Percentiles rank a stretch among this genome's conserved stretches.
These are phyloP conservation scores for Phialophora verrucosa DNA, from an alignment of 2,329 filamentous ascomycete species.

Conservation along the genomic window DNA sequence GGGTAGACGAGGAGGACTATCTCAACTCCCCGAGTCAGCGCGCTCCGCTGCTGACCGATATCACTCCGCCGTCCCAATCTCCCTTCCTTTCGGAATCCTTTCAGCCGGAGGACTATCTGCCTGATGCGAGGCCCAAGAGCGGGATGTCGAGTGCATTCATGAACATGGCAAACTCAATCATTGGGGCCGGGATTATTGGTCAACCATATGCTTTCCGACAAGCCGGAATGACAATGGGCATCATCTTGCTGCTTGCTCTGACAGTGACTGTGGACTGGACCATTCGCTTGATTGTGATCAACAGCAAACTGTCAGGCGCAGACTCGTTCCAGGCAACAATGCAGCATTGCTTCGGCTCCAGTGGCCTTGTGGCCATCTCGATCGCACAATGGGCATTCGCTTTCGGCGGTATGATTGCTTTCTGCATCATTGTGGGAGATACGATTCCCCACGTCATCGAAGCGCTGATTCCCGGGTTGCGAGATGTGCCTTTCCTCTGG, in stretches of 20 bases:
- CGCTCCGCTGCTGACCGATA: constrained; percentile 76
- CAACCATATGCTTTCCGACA: constrained; percentile 97
- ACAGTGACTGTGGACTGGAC: constrained; percentile 96
- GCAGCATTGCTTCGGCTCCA: constrained; percentile 88
- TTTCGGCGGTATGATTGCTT: constrained; percentile 98
- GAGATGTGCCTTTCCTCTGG: constrained; percentile 75
- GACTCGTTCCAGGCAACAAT: constrained; percentile 96
- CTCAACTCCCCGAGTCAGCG: constrained; percentile 59
- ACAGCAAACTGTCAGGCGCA: constrained; percentile 93
- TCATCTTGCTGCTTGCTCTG: constrained; percentile 76
- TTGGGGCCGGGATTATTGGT: constrained; percentile 74
- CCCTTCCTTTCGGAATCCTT: constrained; percentile 66
- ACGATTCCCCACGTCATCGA: constrained; percentile 88
- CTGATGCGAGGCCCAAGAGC: constrained; percentile 76
- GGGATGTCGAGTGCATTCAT: constrained; percentile 89
- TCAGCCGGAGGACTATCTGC: constrained; percentile 63
- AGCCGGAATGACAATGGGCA: constrained; percentile 81
- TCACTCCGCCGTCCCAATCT: constrained; percentile 77
- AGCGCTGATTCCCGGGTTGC: constrained; percentile 79
- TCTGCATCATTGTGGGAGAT: constrained; percentile 96
- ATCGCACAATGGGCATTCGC: constrained; percentile 98
- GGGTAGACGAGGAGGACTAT: constrained; percentile 65
- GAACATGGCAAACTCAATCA: constrained; percentile 99
- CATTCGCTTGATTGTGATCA: constrained; percentile 93
- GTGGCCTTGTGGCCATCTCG: constrained; percentile 85